Percentiles rank a stretch among this genome's conserved stretches.
These are phyloP conservation scores for Cichorium intybus DNA, from an alignment of 140 eudicot species.

Conservation along the genomic window DNA sequence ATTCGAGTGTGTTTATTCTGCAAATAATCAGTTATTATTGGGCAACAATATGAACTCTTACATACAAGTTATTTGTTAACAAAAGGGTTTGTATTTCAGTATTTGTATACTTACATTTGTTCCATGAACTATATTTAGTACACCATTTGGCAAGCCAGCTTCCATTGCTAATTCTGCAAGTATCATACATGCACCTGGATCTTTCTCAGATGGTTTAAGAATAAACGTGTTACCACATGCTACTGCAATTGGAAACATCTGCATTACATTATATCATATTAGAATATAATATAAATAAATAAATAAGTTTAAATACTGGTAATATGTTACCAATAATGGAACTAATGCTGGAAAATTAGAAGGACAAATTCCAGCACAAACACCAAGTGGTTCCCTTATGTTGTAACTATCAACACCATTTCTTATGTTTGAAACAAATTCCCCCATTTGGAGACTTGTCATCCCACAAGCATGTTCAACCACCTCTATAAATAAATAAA, in stretches of 20 bases:
- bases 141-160: slow-evolving; percentile 85
- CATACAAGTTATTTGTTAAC: background rate
- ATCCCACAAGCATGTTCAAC: slow-evolving; percentile 94
- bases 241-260: slow-evolving; percentile 96
- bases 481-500: slow-evolving; percentile 58
- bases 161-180: slow-evolving; percentile 78
- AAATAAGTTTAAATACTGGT: slow-evolving; percentile 1
- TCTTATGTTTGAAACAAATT: slow-evolving; percentile 69
- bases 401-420: slow-evolving; percentile 81
- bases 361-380: slow-evolving; percentile 97
- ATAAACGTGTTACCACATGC: slow-evolving; percentile 94
- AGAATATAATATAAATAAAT: slow-evolving; percentile 3
- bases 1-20: slow-evolving; percentile 16
- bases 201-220: slow-evolving; percentile 90
- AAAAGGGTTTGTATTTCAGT: background rate
- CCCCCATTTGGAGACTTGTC: slow-evolving; percentile 80
- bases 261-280: slow-evolving; percentile 27
- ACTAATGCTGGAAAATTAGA: slow-evolving; percentile 90
- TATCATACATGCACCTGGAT: slow-evolving; percentile 82
- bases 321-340: slow-evolving; percentile 66
- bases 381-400: slow-evolving; percentile 88
- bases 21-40: slow-evolving; percentile 8
- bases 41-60: slow-evolving; percentile 1
- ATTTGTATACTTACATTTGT: slow-evolving; percentile 46
- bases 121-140: slow-evolving; percentile 73